Base-by-base conservation (phyloP, 495 filamentous ascomycete genomes). In the Neurospora sp. region DNA sequence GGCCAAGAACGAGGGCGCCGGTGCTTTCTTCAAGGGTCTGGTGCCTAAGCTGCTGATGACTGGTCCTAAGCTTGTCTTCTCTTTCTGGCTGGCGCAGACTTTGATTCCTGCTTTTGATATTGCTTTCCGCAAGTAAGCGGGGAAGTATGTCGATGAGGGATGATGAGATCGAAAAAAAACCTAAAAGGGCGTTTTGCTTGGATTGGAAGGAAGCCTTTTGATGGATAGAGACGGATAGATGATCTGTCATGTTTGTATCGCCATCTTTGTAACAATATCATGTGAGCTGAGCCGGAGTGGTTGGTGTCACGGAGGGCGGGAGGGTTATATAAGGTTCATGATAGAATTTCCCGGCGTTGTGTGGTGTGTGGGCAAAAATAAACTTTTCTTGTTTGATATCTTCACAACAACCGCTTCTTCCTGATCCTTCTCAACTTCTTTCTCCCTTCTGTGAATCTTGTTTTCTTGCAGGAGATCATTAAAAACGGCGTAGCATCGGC, bases 11-110 rank as follows among this genome's bases (percentile, higher is more conserved):
- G 96, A 99, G 84, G 96, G 96, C 11, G 76, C 90, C 73, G 84
- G 86, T 31, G 90, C 91, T 73, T 98, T 99, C 89, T 99, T 99
- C 89, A 99, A 99, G 88, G 96, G 96, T 18, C 83, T 99, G 72
- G 93, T 93, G 62, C 96, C 96, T 71, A 99, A 99, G 85, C 88
- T 99, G 76, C 86, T 99, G 78, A 98, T 98, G 95, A 99, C 96
- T 27, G 96, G 96, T 39, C 96, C 96, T 75, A 99, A 99, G 88
- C 86, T 99, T 71, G 95, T 98, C 73, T 99, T 99, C 88, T 97
- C 94, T 76, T 99, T 99, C 90, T 99, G 96, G 96, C 88, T 99
- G 77, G 96, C 95, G 73, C 94, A 97, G 86, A 97, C 93, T 60
- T 84, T 97, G 77, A 97, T 97, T 80, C 87, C 87, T 3, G 84